Evolutionary conservation across 768 basidiomycete genomes (phyloP), one percentile per base, ranked within the genome.

Genomic region (Lanmaoa pseudosensibilis): DNA sequence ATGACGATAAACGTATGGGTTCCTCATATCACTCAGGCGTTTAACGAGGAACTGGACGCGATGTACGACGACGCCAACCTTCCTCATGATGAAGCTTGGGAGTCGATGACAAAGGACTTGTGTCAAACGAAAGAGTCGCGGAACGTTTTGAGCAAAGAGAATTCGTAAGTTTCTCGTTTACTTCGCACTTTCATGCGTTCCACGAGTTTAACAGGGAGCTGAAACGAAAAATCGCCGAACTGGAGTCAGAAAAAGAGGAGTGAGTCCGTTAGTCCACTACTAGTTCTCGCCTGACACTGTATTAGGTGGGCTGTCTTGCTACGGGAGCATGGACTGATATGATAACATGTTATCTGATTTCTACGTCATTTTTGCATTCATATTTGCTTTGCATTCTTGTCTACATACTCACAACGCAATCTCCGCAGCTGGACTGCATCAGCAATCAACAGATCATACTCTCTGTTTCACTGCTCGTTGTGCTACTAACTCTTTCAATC

Each of bases 21-120:
- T 63, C 32, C 47, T 53, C 52, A n/a, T 33, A 49, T 43, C 49
- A 40, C 39, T 2, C 58, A 95, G 93, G 90, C 92, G 3, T 95
- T 97, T 75, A 96, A 97, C 69, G 92, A 94, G 67, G 94, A 96
- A 69, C 79, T 97, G 33, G 93, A 94, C 61, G 85, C 83, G 18
- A 92, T 96, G 90, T 96, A 86, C 72, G 87, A 88, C 49, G 92
- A 94, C 56, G 83, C 83, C 27, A 83, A 88, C 57, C 81, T 95
- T 47, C 92, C 94, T 12, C 84, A 86, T 21, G 84, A 87, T 46
- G 90, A 94, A 64, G 92, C 92, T 2, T 94, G 89, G 84, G 69
- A 75, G n/a, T 87, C 87, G 2, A 80, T 96, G 79, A 80, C 84
- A 27, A 74, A 75, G 41, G 92, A 95, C 67, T 75, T 95, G 50